Percentiles rank a stretch among this genome's conserved stretches.
These are phyloP conservation scores for Spizellomyces punctatus DNA, from an alignment of 192 early-diverging fungal genomes.

Conservation along the genomic window DNA sequence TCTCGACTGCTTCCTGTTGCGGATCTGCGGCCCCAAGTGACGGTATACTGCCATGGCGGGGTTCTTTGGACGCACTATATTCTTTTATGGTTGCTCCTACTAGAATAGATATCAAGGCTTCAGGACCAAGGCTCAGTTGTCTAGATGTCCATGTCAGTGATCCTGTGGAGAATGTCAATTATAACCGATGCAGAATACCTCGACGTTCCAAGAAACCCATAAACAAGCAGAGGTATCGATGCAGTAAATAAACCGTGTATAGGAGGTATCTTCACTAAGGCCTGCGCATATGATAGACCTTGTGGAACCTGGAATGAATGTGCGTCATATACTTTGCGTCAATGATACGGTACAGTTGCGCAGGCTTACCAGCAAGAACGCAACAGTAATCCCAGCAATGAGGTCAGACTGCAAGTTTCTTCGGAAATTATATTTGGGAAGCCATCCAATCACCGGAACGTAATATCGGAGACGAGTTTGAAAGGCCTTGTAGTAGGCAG, in stretches of 20 bases:
- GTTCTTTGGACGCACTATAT: conserved; percentile 39
- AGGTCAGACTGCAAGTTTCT: conserved; percentile 72
- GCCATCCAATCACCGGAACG: conserved; percentile 90
- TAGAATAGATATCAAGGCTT: conserved; percentile 89
- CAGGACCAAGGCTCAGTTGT: conserved; percentile 93
- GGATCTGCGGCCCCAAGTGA: conserved; percentile 52
- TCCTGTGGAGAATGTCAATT: neutral
- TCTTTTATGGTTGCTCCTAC: conserved; percentile 68
- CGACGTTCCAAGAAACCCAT: conserved; percentile 91
- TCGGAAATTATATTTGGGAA: conserved; percentile 73
- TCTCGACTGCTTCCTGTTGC: conserved; percentile 38
- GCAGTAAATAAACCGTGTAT: conserved; percentile 92
- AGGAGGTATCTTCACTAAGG: conserved; percentile 79
- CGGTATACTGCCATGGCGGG: neutral
- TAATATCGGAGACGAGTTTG: conserved; percentile 81
- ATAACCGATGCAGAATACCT: conserved; percentile 44
- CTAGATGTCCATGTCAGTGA: conserved; percentile 43
- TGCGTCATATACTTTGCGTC: neutral
- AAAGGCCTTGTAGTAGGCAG: conserved; percentile 10
- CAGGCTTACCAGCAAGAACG: conserved; percentile 44
- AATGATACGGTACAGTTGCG: neutral
- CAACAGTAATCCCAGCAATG: conserved; percentile 82
- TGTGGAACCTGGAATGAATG: conserved; percentile 43
- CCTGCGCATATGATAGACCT: conserved; percentile 85
- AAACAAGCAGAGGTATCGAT: conserved; percentile 80